These are phyloP conservation scores for Physcomitrellopsis africana DNA, from an alignment of 225 moss, liverwort and hornwort species.

Conservation along the genomic window DNA sequence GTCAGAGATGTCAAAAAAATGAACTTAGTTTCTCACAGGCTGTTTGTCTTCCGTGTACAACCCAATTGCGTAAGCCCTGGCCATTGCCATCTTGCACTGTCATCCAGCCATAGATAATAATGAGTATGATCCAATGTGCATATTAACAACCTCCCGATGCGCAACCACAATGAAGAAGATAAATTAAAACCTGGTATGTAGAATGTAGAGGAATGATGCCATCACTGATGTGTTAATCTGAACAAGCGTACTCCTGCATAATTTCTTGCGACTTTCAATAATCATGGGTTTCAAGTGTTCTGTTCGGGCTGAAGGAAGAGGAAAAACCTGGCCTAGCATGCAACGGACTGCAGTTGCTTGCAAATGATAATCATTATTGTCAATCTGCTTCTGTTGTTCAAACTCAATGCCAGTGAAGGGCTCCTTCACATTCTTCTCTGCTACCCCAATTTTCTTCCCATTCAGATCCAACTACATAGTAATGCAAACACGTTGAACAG, in stretches of 20 bases:
- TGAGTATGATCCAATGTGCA: constrained; percentile 26
- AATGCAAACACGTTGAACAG: too few relatives aligned
- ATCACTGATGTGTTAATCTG: not conserved
- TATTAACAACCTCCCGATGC: constrained; percentile 14
- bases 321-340: constrained; percentile 56
- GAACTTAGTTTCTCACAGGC: constrained; percentile 39
- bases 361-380: constrained; percentile 46
- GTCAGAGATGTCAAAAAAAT: constrained; percentile 13
- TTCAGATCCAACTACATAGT: constrained; percentile 5
- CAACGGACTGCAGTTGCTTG: constrained; percentile 62
- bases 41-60: constrained; percentile 55
- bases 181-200: not conserved
- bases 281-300: not conserved
- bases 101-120: constrained; percentile 30
- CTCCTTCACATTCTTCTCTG: constrained; percentile 49
- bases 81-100: constrained; percentile 65
- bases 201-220: not conserved
- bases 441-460: constrained; percentile 8
- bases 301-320: constrained; percentile 8
- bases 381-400: constrained; percentile 59
- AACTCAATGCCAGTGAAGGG: constrained; percentile 58
- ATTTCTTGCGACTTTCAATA: not conserved
- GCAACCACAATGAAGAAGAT: constrained; percentile 5
- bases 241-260: not conserved
- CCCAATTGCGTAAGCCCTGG: constrained; percentile 63